Percentiles rank a stretch among this genome's conserved stretches.
phyloP scores from a whole-genome alignment of 2,329 filamentous ascomycete species.

The Bipolaris oryzae region DNA sequence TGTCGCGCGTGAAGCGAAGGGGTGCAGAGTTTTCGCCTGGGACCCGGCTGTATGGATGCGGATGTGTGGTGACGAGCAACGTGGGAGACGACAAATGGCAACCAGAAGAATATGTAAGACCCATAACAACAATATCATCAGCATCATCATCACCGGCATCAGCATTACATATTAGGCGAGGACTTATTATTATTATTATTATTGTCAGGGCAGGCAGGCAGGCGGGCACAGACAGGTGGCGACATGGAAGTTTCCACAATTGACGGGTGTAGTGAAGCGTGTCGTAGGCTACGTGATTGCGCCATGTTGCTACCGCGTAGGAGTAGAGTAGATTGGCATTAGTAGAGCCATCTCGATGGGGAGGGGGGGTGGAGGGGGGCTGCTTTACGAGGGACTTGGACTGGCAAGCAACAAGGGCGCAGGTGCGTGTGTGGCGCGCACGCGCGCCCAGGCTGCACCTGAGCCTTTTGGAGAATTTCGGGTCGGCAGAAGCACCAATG shows the following conservation, averaged over 20 bases:
- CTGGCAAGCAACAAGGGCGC: neutral
- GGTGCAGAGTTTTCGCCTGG: constrained; percentile 25
- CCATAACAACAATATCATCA: neutral
- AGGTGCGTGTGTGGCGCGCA: constrained; percentile 24
- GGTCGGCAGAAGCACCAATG: constrained; percentile 34
- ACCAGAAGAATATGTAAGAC: neutral
- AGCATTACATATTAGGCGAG: constrained; percentile 15
- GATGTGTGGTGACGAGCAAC: constrained; percentile 22
- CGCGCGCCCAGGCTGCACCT: constrained; percentile 28
- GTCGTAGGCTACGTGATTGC: constrained; percentile 18
- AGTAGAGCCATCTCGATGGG: constrained; percentile 23
- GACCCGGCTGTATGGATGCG: constrained; percentile 33
- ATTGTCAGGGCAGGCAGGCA: constrained; percentile 22
- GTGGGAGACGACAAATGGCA: constrained; percentile 5
- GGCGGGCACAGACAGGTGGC: neutral
- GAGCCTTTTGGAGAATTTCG: constrained; percentile 24
- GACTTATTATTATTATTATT: too few species aligned
- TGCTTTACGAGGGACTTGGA: constrained; percentile 18
- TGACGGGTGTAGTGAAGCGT: constrained; percentile 11
- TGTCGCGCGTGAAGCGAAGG: constrained; percentile 28
- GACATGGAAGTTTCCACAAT: constrained; percentile 16
- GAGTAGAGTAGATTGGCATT: neutral
- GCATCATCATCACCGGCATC: neutral
- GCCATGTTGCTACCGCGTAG: constrained; percentile 12
- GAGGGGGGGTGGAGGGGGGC: too few species aligned